Evolutionary conservation across 306 rosid species (phyloP).

Genomic region (Heteromeles arbutifolia): DNA sequence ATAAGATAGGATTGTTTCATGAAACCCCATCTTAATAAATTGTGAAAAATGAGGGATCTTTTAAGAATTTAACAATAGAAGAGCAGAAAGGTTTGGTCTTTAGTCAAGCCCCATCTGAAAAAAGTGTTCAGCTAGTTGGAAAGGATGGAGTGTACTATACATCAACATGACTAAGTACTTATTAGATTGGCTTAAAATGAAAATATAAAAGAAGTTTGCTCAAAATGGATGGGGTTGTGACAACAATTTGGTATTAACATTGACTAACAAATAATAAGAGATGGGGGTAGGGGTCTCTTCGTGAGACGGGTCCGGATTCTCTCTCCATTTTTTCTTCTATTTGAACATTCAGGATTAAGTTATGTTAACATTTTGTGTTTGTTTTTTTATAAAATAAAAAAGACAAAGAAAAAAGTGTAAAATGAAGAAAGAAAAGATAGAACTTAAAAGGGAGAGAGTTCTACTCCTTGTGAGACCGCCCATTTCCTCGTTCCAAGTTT

Average conservation of each 20-base stretch:
- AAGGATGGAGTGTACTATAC: conserved; percentile 5
- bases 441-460: too few relatives aligned
- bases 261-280: conserved; percentile 5
- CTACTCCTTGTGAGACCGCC: not conserved
- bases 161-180: conserved; percentile 6
- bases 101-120: conserved; percentile 53
- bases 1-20: conserved; percentile 30
- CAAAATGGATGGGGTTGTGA: conserved; percentile 16
- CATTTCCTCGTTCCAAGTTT: not conserved
- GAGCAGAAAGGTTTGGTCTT: conserved; percentile 31
- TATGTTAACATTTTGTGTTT: too few relatives aligned
- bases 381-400: too few relatives aligned
- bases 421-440: too few relatives aligned
- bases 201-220: not conserved
- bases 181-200: conserved; percentile 25
- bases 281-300: conserved; percentile 9
- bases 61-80: conserved; percentile 14
- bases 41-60: conserved; percentile 11
- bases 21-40: conserved; percentile 32
- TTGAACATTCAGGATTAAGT: too few relatives aligned
- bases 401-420: too few relatives aligned
- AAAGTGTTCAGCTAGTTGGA: conserved; percentile 46
- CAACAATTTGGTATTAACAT: not conserved
- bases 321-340: not conserved
- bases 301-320: not conserved